Evolutionary conservation across 345 rosid species (phyloP).

Genomic region (Sisymbrium altissimum): DNA sequence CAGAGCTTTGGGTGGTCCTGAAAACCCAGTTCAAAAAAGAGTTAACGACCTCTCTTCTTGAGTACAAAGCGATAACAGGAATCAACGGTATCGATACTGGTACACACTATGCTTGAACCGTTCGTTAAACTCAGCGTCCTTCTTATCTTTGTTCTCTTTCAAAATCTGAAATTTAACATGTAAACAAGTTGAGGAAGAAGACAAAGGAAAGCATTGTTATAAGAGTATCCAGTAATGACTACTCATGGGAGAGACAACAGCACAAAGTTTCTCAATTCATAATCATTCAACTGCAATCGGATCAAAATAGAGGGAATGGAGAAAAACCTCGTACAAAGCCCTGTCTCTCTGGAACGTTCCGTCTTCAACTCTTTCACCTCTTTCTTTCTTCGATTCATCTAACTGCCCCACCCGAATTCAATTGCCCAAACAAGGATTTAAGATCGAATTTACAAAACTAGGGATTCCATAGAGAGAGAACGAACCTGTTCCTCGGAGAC

Average conservation of each 20-base stretch:
- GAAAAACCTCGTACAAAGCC: constrained; percentile 69
- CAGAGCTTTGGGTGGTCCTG: constrained; percentile 97
- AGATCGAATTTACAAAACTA: not conserved
- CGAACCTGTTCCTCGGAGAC: constrained; percentile 84
- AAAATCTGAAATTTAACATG: constrained; percentile 47
- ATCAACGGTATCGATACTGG: not conserved
- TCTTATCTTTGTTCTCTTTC: constrained; percentile 95
- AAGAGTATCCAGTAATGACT: not conserved
- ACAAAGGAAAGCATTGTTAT: not conserved
- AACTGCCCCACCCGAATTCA: constrained; percentile 43
- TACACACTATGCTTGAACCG: constrained; percentile 89
- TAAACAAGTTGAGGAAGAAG: not conserved
- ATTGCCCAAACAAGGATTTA: not conserved
- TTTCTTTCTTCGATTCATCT: constrained; percentile 73
- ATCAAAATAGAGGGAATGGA: not conserved
- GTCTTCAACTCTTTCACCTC: constrained; percentile 93
- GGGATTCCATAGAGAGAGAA: not conserved
- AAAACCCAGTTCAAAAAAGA: not conserved
- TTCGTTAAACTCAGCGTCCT: constrained; percentile 92
- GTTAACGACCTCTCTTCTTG: not conserved
- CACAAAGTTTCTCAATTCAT: not conserved
- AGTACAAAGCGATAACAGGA: too few relatives aligned
- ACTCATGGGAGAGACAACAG: too few relatives aligned
- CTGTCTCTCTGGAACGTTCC: constrained; percentile 95
- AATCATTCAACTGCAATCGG: not conserved